Percentiles rank a stretch among this genome's conserved stretches.
Conservation (phyloP, 2,329 filamentous ascomycete species). For the Fusarium fracticaudum region DNA sequence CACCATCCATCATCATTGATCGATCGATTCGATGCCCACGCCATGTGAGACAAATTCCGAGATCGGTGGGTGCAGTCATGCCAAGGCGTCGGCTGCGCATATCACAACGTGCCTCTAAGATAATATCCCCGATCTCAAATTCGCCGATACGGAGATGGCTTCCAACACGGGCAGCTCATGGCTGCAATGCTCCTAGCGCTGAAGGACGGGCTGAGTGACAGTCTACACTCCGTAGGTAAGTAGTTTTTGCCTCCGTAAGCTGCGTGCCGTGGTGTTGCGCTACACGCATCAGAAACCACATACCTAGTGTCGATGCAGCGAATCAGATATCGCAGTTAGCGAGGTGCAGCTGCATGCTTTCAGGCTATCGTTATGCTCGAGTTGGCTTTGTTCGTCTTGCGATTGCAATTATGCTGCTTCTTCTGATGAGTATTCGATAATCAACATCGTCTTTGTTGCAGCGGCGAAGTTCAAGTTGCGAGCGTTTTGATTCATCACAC, state of each 20-base stretch:
- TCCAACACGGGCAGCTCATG: neutral
- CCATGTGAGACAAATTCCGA: neutral
- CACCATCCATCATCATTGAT: neutral
- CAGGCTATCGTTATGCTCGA: neutral
- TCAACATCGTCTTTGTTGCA: neutral
- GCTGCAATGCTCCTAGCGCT: neutral
- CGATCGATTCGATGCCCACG: neutral
- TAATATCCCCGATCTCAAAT: neutral
- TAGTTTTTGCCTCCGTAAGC: conserved; percentile 3
- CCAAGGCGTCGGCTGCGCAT: neutral
- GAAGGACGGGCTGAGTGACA: neutral
- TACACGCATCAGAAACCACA: neutral
- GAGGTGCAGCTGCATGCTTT: neutral
- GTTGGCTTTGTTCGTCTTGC: neutral
- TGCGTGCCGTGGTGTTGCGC: conserved; percentile 6
- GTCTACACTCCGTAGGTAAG: neutral
- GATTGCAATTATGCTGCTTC: no score
- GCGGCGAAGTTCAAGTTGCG: neutral
- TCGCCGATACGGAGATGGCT: neutral
- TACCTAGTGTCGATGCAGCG: conserved; percentile 5
- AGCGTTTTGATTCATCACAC: neutral
- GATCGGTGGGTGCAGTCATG: neutral
- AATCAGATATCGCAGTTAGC: conserved; percentile 23
- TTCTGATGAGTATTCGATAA: neutral
- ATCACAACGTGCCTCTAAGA: neutral